phyloP scores from a whole-genome alignment of 1,139 yeast genomes.

The Diutina neorugosa region DNA sequence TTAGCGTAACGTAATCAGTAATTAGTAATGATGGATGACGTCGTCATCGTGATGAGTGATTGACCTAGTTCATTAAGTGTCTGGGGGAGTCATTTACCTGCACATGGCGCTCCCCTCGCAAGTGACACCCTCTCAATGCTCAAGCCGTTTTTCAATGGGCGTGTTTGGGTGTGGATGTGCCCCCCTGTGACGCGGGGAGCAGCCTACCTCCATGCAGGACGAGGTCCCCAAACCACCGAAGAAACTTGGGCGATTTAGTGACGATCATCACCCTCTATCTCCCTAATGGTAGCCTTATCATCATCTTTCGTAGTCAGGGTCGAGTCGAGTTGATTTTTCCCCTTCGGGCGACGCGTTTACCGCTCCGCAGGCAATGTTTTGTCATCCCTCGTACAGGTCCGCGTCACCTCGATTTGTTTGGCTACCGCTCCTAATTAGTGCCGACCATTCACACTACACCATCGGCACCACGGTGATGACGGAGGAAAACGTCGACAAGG shows the following conservation, averaged over 20 bases:
- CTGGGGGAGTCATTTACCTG: not conserved
- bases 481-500: slow-evolving; percentile 26
- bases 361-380: slow-evolving; percentile 2
- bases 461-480: slow-evolving; percentile 3
- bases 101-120: not conserved
- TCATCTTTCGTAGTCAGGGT: not conserved
- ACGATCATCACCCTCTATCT: no score
- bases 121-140: not conserved
- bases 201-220: not conserved
- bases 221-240: no score
- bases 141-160: not conserved
- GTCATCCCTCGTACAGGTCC: slow-evolving; percentile 1
- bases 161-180: not conserved
- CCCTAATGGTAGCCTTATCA: no score
- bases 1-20: no score
- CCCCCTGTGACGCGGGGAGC: not conserved
- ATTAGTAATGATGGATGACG: no score
- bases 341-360: not conserved
- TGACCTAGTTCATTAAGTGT: no score
- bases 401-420: not conserved
- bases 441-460: not conserved
- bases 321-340: no score
- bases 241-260: no score
- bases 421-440: not conserved
- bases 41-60: no score